Percentiles rank a stretch among this genome's conserved stretches.
These are phyloP conservation scores for Hypericum androsaemum DNA, from an alignment of 345 rosid genomes.

Conservation along the genomic window DNA sequence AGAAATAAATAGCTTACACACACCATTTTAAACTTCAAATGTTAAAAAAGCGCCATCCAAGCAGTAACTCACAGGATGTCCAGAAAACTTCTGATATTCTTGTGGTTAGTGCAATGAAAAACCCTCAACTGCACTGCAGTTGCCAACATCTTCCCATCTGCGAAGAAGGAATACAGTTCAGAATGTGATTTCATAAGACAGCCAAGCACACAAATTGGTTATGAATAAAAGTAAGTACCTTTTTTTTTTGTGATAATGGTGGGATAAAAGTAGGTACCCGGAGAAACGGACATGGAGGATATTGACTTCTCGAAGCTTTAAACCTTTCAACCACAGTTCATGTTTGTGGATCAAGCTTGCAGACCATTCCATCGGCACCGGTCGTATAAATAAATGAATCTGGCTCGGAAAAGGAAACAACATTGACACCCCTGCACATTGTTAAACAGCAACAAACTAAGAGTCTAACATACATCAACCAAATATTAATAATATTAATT, in stretches of 20 bases:
- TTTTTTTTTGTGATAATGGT: no score
- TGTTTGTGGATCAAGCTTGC: conserved; percentile 57
- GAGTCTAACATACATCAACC: no score
- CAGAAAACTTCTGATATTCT: conserved; percentile 83
- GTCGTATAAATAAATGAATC: conserved; percentile 55
- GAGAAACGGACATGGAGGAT: conserved; percentile 66
- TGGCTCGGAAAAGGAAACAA: conserved; percentile 56
- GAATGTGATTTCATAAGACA: neutral
- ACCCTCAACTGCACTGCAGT: conserved; percentile 71
- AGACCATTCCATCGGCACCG: conserved; percentile 91
- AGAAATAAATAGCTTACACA: neutral
- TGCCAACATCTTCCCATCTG: conserved; percentile 57
- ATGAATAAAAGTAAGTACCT: no score
- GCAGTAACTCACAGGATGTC: conserved; percentile 42
- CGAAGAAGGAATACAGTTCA: neutral
- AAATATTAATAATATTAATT: no score
- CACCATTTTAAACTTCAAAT: neutral
- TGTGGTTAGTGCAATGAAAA: conserved; percentile 55
- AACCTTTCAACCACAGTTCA: conserved; percentile 1
- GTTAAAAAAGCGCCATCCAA: neutral
- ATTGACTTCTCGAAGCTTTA: conserved; percentile 30
- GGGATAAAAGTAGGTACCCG: conserved; percentile 37
- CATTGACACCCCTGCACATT: conserved; percentile 74
- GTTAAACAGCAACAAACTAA: no score
- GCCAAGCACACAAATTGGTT: neutral